These are phyloP conservation scores for slime mould (Dictyostelium discoideum) DNA, from an alignment of 78 protist species.

Conservation along the genomic window DNA sequence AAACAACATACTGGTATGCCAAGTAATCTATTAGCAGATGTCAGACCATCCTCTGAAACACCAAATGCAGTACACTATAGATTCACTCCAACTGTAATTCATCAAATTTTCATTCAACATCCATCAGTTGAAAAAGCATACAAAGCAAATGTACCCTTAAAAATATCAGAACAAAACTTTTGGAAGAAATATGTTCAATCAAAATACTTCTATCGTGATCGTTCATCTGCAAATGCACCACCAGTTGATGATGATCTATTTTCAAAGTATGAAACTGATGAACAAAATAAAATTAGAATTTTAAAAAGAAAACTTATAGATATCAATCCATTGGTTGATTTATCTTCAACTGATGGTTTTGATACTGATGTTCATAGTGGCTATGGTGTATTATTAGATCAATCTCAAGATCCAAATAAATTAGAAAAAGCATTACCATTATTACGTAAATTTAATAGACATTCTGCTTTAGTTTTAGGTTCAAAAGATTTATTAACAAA, in stretches of 20 bases:
- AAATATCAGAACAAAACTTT: constrained; percentile 47
- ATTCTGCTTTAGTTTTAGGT: constrained; percentile 58
- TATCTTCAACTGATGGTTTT: constrained; percentile 21
- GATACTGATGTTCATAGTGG: constrained; percentile 15
- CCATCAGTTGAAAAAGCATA: constrained; percentile 75
- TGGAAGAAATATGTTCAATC: constrained; percentile 73
- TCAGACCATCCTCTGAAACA: constrained; percentile 39
- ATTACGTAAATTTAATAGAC: constrained; percentile 62
- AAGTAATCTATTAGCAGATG: constrained; percentile 38
- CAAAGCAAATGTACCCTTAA: constrained; percentile 53
- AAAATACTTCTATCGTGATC: constrained; percentile 47
- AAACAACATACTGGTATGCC: constrained; percentile 67
- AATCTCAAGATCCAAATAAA: constrained; percentile 41
- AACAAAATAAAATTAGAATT: not conserved
- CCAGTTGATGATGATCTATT: constrained; percentile 67
- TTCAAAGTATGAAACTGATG: constrained; percentile 68
- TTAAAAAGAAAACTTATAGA: constrained; percentile 42
- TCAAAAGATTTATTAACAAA: constrained; percentile 35
- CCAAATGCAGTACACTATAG: constrained; percentile 8
- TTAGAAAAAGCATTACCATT: constrained; percentile 56
- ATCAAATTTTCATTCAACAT: constrained; percentile 71
- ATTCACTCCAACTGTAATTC: constrained; percentile 58
- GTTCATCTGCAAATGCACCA: not conserved
- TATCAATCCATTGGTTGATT: constrained; percentile 66
- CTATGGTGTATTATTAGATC: constrained; percentile 54